These are phyloP conservation scores for Geotrichum histeridarum DNA, from an alignment of 1,139 yeast genomes.

Conservation along the genomic window DNA sequence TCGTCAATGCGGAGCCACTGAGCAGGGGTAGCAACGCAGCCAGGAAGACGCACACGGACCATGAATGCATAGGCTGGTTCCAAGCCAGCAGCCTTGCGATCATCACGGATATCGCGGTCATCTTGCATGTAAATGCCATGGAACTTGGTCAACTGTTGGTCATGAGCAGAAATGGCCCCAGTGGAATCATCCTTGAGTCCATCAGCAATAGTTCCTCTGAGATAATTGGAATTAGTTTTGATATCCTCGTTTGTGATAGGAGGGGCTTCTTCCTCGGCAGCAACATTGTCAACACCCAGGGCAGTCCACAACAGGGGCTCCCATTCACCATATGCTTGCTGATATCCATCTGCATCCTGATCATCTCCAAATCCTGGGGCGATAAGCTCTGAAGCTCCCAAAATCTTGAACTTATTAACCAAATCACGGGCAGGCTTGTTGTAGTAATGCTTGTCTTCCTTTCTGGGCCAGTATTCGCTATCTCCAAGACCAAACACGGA, in stretches of 20 bases:
- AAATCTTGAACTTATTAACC: conserved; percentile 53
- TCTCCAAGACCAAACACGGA: conserved; percentile 92
- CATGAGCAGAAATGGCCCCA: conserved; percentile 88
- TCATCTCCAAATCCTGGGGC: conserved; percentile 91
- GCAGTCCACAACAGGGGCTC: conserved; percentile 82
- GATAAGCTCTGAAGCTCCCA: conserved; percentile 69
- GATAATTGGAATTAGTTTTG: conserved; percentile 76
- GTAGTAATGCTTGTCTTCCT: conserved; percentile 88
- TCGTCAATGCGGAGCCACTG: conserved; percentile 87
- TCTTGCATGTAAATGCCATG: conserved; percentile 99
- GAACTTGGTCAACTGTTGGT: conserved; percentile 92
- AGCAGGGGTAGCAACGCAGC: conserved; percentile 80
- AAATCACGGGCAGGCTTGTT: conserved; percentile 87
- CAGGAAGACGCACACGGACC: conserved; percentile 95
- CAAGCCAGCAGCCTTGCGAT: conserved; percentile 82
- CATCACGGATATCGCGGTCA: conserved; percentile 92
- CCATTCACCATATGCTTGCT: conserved; percentile 86
- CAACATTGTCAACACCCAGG: conserved; percentile 77
- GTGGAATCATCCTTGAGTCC: conserved; percentile 78
- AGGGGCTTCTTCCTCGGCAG: conserved; percentile 89
- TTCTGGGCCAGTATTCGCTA: conserved; percentile 94
- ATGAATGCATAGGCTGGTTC: conserved; percentile 95
- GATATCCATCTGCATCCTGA: conserved; percentile 93
- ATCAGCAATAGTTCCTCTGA: conserved; percentile 91
- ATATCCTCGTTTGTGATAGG: conserved; percentile 95